Percentiles rank a stretch among this genome's conserved stretches.
These are phyloP conservation scores for Colletotrichum horii DNA, from an alignment of 2,329 filamentous ascomycete genomes.

Conservation along the genomic window DNA sequence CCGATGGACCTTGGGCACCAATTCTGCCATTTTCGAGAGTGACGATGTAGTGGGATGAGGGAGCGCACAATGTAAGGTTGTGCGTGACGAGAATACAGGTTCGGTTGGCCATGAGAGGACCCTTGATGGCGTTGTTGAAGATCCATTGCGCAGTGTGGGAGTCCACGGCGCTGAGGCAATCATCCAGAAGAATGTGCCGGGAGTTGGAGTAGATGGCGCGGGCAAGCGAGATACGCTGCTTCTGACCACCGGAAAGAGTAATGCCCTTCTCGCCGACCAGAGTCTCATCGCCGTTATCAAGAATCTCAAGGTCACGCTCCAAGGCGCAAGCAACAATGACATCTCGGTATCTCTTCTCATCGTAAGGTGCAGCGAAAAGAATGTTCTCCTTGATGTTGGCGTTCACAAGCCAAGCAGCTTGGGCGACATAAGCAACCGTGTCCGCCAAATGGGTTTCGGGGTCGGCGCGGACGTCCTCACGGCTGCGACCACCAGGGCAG, in stretches of 20 bases:
- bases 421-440: constrained; percentile 93
- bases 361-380: constrained; percentile 80
- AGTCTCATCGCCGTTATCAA: constrained; percentile 91
- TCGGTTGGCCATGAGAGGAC: constrained; percentile 84
- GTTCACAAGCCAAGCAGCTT: constrained; percentile 96
- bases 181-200: constrained; percentile 87
- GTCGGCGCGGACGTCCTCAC: constrained; percentile 83
- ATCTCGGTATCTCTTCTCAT: constrained; percentile 82
- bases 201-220: constrained; percentile 96
- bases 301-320: constrained; percentile 88
- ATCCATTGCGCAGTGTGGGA: constrained; percentile 99
- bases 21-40: constrained; percentile 88
- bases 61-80: constrained; percentile 87
- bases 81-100: constrained; percentile 97
- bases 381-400: constrained; percentile 97
- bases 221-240: constrained; percentile 96
- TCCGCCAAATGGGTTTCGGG: constrained; percentile 87
- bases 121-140: constrained; percentile 89
- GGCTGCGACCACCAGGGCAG: constrained; percentile 83
- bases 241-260: constrained; percentile 94
- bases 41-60: constrained; percentile 80
- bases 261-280: constrained; percentile 97
- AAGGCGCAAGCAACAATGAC: constrained; percentile 92
- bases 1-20: constrained; percentile 74
- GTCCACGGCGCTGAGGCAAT: constrained; percentile 95